Base-by-base conservation (phyloP, 2,329 filamentous ascomycete species). In the Tolypocladium cylindrosporum region DNA sequence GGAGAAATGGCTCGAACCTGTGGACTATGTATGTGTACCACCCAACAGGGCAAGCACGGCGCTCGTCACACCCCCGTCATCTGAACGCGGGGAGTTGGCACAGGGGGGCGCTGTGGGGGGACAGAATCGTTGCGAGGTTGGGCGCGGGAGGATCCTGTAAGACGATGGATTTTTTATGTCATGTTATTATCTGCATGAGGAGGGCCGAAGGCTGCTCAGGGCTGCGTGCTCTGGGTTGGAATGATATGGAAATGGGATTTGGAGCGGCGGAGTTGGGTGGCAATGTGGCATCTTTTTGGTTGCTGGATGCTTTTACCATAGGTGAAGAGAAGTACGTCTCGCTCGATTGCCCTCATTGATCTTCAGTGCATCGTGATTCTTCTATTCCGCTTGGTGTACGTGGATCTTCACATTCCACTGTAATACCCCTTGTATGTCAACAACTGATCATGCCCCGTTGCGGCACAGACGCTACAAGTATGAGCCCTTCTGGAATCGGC, bases 401-500 rank as follows among this genome's bases (percentile, higher is more conserved):
- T 13, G 31, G 1, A 34, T 10, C 19, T 2, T 51, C 19, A 51
- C 6, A 21, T 7, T 4, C 36, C 27, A 13, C 5, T 11, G 19
- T 21, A 27, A 34, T 8, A 27, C 24, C 31, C 24, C 31, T 16
- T 31, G 21, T 8, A n/a, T 55, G 41, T 34, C 31, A 50, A 27
- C 24, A 6, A 13, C 9, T 2, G 6, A 34, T 19, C 4, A 50
- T 31, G 4, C 10, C 27, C 14, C 4, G 24, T 34, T 8, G 24
- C 2, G 14, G 3, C 31, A 34, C 14, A 13, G 1, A 9, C 3
- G n/a, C n/a, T 64, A 86, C 59, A 87, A 67, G 63, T 78, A 87
- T 21, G 77, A 85, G n/a, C 91, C 91, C 63, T 89, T 88, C 21
- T 86, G 83, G 67, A 97, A 97, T 54, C 90, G 80, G 1, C 87